These are phyloP conservation scores for Ophiostoma populinum DNA, from an alignment of 2,329 filamentous ascomycete species.

Conservation along the genomic window DNA sequence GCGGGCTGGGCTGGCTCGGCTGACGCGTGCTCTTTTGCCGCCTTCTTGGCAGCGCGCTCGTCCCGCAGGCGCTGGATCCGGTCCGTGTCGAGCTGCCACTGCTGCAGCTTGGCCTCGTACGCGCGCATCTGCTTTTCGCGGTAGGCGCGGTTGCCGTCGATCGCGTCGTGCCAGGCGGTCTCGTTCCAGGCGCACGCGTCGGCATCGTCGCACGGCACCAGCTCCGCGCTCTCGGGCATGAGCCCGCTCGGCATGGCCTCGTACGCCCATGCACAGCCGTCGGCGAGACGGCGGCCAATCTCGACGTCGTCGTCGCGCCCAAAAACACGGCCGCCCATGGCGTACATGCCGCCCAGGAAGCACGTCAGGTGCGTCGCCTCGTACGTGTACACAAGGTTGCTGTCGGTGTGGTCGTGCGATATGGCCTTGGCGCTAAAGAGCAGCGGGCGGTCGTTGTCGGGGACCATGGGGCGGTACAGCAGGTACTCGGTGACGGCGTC, in stretches of 20 bases:
- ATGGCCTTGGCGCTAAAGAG: slow-evolving; percentile 52
- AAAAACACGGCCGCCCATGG: slow-evolving; percentile 46
- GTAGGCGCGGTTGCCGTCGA: slow-evolving; percentile 28
- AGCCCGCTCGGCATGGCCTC: slow-evolving; percentile 40
- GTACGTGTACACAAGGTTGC: slow-evolving; percentile 31
- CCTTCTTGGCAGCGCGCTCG: slow-evolving; percentile 5
- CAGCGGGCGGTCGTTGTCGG: slow-evolving; percentile 44
- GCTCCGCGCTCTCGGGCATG: slow-evolving; percentile 41
- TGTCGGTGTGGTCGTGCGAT: slow-evolving; percentile 23
- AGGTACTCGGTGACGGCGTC: slow-evolving; percentile 55
- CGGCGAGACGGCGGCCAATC: slow-evolving; percentile 43
- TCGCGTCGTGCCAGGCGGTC: slow-evolving; percentile 16
- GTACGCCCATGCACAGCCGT: slow-evolving; percentile 56
- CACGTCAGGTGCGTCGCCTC: slow-evolving; percentile 48
- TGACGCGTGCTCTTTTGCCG: background rate
- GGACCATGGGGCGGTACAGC: slow-evolving; percentile 59
- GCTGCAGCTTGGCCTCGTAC: slow-evolving; percentile 23
- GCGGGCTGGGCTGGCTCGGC: too few species aligned
- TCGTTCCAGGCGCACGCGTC: slow-evolving; percentile 35
- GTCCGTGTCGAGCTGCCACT: slow-evolving; percentile 31
- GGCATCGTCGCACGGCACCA: slow-evolving; percentile 30
- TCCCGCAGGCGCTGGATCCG: slow-evolving; percentile 22
- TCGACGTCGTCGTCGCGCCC: slow-evolving; percentile 41
- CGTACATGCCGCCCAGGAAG: slow-evolving; percentile 56
- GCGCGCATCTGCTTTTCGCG: slow-evolving; percentile 25